Evolutionary conservation across 345 rosid species (phyloP), one percentile per base, ranked within the genome.

Genomic region (Euclidium syriacum): DNA sequence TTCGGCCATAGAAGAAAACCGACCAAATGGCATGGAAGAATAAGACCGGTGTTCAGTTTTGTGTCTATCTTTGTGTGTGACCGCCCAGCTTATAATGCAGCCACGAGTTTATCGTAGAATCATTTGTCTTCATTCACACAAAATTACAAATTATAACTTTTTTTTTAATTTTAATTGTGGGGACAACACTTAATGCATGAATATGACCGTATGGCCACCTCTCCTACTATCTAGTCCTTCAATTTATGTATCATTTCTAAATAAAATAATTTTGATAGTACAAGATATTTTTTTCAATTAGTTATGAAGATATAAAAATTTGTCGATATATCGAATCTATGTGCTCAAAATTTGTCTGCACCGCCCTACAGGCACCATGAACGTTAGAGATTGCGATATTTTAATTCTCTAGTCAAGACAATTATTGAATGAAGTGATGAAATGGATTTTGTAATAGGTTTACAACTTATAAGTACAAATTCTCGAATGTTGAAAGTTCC

Each of bases 21-120:
- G 65, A 71, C 75, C 65, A 71, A 56, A 55, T 63, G 58, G 70
- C 53, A 71, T 64, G 70, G 64, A 63, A 71, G 70, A 71, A 63
- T 64, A 44, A 56, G 70, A 64, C 70, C 30, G 52, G 9, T 36
- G 53, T 55, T 20, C 47, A 57, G 33, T 55, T 61, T 52, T 50
- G 8, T 32, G 46, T 32, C 22, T 55, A 30, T 64, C 58, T 33
- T 64, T 49, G 46, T 43, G 39, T 63, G 69, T 55, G 65, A 67
- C 77, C 73, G 73, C 48, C 77, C 73, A 67, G 12, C 68, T 64
- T 67, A 61, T 67, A 36, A 73, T 60, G 54, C 64, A 47, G 63
- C 64, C 73, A 73, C 72, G 60, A 52, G 47, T 64, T 58, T 47
- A 49, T 56, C 47, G 46, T 14, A 39, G 38, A 71, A 55, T 49